phyloP scores from a whole-genome alignment of 2,329 filamentous ascomycete species.

The Colletotrichum lini region DNA sequence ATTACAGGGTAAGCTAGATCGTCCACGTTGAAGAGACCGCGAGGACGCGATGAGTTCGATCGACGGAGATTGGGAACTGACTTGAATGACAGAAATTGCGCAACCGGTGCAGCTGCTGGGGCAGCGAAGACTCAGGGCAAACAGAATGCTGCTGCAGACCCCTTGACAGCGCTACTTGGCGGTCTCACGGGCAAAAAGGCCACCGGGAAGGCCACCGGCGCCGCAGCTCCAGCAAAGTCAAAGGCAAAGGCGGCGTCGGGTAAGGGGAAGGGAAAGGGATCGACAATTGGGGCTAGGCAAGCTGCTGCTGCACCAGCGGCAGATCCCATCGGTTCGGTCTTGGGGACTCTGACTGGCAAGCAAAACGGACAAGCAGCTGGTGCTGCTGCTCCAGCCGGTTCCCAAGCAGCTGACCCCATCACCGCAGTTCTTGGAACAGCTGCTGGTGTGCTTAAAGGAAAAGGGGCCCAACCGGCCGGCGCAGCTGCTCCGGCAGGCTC shows the following conservation, averaged over 20 bases:
- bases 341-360: no score
- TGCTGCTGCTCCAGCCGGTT: conserved; percentile 7
- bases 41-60: no score
- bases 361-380: conserved; percentile 9
- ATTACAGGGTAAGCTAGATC: conserved; percentile 18
- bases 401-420: conserved; percentile 20
- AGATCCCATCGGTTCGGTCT: background rate
- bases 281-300: conserved; percentile 25
- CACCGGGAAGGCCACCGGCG: conserved; percentile 8
- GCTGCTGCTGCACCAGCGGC: conserved; percentile 26
- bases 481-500: conserved; percentile 32
- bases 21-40: no score
- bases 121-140: background rate
- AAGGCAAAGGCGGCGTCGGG: conserved; percentile 17
- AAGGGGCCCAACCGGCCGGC: conserved; percentile 33
- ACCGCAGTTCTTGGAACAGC: conserved; percentile 26
- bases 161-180: no score
- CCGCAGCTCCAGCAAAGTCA: conserved; percentile 17
- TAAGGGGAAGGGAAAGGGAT: conserved; percentile 3
- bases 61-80: background rate
- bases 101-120: conserved; percentile 10
- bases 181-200: no score
- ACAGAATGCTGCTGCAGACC: no score
- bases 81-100: conserved; percentile 4
- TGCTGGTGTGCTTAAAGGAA: conserved; percentile 29